These are phyloP conservation scores for Bryum argenteum DNA, from an alignment of 225 moss, liverwort and hornwort species.

Conservation along the genomic window DNA sequence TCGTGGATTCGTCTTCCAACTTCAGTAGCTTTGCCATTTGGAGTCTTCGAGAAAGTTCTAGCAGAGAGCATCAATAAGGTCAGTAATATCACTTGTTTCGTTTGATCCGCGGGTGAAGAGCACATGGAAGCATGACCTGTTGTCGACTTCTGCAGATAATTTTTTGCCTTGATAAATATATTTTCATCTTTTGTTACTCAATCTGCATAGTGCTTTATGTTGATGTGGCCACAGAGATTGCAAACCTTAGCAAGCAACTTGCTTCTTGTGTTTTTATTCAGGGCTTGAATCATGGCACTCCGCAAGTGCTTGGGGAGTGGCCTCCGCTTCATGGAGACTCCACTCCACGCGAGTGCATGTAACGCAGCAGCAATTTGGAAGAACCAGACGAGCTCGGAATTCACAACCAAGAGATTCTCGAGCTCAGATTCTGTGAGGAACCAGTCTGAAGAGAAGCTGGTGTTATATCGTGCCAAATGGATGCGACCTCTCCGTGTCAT, in stretches of 20 bases:
- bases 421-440: slow-evolving; percentile 32
- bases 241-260: slow-evolving; percentile 49
- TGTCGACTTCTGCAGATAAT: not conserved
- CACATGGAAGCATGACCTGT: slow-evolving; percentile 7
- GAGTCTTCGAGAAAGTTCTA: slow-evolving; percentile 90
- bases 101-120: not conserved
- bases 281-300: slow-evolving; percentile 43
- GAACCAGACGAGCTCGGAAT: slow-evolving; percentile 15
- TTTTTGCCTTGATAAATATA: slow-evolving; percentile 8
- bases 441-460: slow-evolving; percentile 44
- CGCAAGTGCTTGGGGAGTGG: slow-evolving; percentile 36
- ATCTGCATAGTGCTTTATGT: slow-evolving; percentile 23
- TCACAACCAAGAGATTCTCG: slow-evolving; percentile 16
- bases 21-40: slow-evolving; percentile 89
- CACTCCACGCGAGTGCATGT: slow-evolving; percentile 19
- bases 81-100: slow-evolving; percentile 10
- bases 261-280: not conserved
- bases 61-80: slow-evolving; percentile 77
- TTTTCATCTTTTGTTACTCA: slow-evolving; percentile 3
- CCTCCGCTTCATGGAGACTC: slow-evolving; percentile 19
- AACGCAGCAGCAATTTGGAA: not conserved
- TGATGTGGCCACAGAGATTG: slow-evolving; percentile 70
- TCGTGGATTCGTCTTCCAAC: slow-evolving; percentile 93
- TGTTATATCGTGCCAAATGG: slow-evolving; percentile 86
- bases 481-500: slow-evolving; percentile 87